Evolutionary conservation across 2,329 filamentous ascomycete genomes (phyloP).

Genomic region (Penicillium sp.): DNA sequence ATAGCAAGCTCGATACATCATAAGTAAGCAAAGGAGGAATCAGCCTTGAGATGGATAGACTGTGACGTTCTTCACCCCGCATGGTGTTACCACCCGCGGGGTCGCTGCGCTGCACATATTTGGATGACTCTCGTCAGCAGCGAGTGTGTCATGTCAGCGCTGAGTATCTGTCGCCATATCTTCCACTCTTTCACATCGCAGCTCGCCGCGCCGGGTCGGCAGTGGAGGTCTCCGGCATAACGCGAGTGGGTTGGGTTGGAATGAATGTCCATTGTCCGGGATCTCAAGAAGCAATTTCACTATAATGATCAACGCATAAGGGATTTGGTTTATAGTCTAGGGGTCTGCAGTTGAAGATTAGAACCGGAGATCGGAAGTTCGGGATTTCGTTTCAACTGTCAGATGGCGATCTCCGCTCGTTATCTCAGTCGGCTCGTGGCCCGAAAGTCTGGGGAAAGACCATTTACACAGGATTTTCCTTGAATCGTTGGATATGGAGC

Average conservation of each 20-base stretch:
- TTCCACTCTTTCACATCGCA: slow-evolving; percentile 6
- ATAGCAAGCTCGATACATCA: neutral
- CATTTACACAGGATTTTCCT: no score
- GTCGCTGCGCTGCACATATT: neutral
- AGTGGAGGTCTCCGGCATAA: slow-evolving; percentile 21
- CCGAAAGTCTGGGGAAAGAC: slow-evolving; percentile 7
- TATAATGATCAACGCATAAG: neutral
- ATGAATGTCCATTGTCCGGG: no score
- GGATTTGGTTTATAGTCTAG: slow-evolving; percentile 2
- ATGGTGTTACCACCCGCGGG: neutral
- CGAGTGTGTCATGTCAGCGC: neutral
- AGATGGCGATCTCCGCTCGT: slow-evolving; percentile 1
- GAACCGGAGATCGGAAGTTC: slow-evolving; percentile 20
- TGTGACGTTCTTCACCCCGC: neutral
- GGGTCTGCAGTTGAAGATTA: neutral
- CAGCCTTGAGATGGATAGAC: neutral
- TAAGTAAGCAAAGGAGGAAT: slow-evolving; percentile 2
- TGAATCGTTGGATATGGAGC: no score
- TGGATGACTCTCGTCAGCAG: neutral
- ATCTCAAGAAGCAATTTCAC: neutral
- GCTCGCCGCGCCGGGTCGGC: slow-evolving; percentile 5
- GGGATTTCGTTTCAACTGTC: slow-evolving; percentile 11
- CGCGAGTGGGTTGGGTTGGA: neutral
- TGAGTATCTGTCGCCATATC: neutral
- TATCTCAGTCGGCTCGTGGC: neutral